These are phyloP conservation scores for Alternaria postmessia DNA, from an alignment of 2,329 filamentous ascomycete genomes.

Conservation along the genomic window DNA sequence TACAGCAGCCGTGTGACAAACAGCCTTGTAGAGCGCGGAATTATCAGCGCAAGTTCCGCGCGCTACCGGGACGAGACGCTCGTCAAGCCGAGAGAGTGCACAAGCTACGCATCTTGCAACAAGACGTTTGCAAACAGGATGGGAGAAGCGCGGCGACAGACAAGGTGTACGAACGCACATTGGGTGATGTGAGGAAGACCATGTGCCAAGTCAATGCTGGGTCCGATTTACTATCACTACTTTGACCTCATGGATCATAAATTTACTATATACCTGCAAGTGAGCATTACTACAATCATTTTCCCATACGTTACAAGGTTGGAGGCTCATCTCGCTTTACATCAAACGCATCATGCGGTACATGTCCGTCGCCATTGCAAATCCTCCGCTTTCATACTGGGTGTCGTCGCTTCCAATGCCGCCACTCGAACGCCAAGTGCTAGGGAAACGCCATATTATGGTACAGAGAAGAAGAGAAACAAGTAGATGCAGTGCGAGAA, in stretches of 20 bases:
- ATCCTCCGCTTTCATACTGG: neutral
- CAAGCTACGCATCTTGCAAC: no score
- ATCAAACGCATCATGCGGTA: neutral
- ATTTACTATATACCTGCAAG: neutral
- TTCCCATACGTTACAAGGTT: neutral
- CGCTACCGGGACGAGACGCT: no score
- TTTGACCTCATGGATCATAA: neutral
- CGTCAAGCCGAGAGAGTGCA: no score
- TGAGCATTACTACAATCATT: neutral
- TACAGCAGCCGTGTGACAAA: no score
- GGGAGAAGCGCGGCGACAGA: no score
- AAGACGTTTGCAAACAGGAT: no score
- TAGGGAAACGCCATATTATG: slow-evolving; percentile 13
- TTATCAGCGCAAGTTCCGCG: no score
- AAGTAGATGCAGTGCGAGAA: neutral
- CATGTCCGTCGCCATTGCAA: neutral
- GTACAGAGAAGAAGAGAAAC: slow-evolving; percentile 13
- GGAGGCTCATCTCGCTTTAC: neutral
- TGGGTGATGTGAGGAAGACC: no score
- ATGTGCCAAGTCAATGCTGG: no score
- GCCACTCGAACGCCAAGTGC: slow-evolving; percentile 14
- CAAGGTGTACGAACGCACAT: no score
- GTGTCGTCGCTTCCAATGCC: neutral
- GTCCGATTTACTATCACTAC: neutral
- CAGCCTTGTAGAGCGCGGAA: no score